Evolutionary conservation across 805 yeast species (phyloP).

Genomic region (Kodamaea neixiangensis): DNA sequence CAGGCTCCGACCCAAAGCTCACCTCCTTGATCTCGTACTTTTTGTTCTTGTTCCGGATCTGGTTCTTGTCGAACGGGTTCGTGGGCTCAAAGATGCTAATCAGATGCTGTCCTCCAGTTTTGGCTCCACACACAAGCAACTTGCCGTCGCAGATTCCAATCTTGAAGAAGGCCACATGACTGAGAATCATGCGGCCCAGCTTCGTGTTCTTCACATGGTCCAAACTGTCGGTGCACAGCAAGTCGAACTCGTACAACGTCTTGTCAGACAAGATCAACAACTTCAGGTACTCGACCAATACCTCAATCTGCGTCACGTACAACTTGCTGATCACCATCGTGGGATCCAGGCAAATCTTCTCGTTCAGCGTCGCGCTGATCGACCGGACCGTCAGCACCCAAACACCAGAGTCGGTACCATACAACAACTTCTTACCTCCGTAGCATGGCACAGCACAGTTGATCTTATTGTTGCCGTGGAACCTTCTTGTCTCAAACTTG

Average conservation of each 20-base stretch:
- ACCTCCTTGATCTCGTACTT: slow-evolving; percentile 74
- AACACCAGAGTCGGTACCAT: slow-evolving; percentile 91
- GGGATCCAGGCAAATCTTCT: slow-evolving; percentile 66
- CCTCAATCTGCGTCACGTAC: slow-evolving; percentile 86
- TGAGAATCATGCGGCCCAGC: slow-evolving; percentile 74
- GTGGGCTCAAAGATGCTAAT: slow-evolving; percentile 88
- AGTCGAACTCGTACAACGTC: slow-evolving; percentile 72
- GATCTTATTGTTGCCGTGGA: slow-evolving; percentile 72
- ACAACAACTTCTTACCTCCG: slow-evolving; percentile 86
- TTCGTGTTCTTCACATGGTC: slow-evolving; percentile 55
- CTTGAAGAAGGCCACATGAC: slow-evolving; percentile 88
- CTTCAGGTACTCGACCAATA: slow-evolving; percentile 86
- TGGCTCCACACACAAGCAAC: slow-evolving; percentile 86
- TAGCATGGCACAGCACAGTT: slow-evolving; percentile 93
- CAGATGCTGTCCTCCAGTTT: slow-evolving; percentile 73
- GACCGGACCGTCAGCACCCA: slow-evolving; percentile 75
- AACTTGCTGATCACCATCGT: slow-evolving; percentile 70
- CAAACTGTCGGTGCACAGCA: slow-evolving; percentile 51
- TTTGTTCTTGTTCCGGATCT: slow-evolving; percentile 54
- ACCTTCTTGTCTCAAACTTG: slow-evolving; percentile 72
- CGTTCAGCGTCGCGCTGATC: slow-evolving; percentile 50
- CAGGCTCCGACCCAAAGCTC: slow-evolving; percentile 83
- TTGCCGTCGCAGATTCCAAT: slow-evolving; percentile 92
- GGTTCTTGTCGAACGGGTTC: slow-evolving; percentile 64
- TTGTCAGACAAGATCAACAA: slow-evolving; percentile 81